Base-by-base conservation (phyloP, 345 rosid species). In the Cochlearia excelsa region DNA sequence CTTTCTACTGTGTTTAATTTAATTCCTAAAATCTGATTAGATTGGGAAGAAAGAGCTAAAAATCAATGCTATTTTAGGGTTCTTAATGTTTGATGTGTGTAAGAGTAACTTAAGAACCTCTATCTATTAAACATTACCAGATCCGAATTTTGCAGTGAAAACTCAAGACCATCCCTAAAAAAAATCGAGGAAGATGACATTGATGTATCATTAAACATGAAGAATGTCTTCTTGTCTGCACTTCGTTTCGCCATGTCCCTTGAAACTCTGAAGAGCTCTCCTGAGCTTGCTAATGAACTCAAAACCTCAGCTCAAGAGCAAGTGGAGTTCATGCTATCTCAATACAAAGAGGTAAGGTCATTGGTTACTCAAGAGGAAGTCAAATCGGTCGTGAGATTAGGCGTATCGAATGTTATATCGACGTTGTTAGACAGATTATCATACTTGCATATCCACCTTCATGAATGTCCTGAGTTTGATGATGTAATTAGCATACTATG, bases 221-320 rank as follows among this genome's bases (percentile, higher is more conserved):
- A 81, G 66, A 77, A 56, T 49, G 90, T 84, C 41, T 86, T 92
- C 47, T 57, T 83, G 42, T 84, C 97, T 2, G 97, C 98, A 41
- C 72, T 92, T 53, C 81, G 80, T 33, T 89, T 79, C 46, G 95
- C 97, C 30, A 84, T 90, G 43, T 81, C 85, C 33, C 72, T 72
- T 45, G 86, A 79, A 6, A 79, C 72, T 33, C 51, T 79, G 0
- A 75, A 76, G 50, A 70, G 27, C 50, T 51, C 66, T 30, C 82
- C 84, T 27, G 87, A 82, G 46, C 80, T 86, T 51, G 83, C 72
- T 9, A 77, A 78, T 9, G 82, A 93, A 49, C 91, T 93, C 56
- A 93, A 80, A 72, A 71, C 73, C 35, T 82, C 97, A 50, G 95
- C 99, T 39, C 91, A 85, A 67, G 94, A 93, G 63, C 95, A 93